Evolutionary conservation across 2,329 filamentous ascomycete species (phyloP).

Genomic region (Tricladium varicosporioides): DNA sequence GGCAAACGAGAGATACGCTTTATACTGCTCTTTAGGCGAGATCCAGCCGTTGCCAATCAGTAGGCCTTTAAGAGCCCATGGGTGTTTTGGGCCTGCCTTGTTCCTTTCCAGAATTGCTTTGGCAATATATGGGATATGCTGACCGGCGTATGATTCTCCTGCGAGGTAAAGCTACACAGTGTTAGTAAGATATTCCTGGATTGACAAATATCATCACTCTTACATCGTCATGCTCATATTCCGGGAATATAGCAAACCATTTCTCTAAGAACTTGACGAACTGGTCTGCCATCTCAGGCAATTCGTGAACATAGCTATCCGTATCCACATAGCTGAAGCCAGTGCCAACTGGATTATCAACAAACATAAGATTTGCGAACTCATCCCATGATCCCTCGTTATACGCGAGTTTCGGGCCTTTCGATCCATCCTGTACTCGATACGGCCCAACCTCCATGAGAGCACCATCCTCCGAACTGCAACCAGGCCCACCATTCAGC

Average conservation of each 20-base stretch:
- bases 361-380: slow-evolving; percentile 94
- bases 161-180: slow-evolving; percentile 77
- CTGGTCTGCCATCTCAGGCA: slow-evolving; percentile 85
- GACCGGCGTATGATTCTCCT: slow-evolving; percentile 94
- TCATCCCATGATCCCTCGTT: slow-evolving; percentile 99
- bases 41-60: slow-evolving; percentile 99
- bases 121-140: slow-evolving; percentile 97
- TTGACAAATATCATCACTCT: slow-evolving; percentile 38
- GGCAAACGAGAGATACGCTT: slow-evolving; percentile 77
- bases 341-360: slow-evolving; percentile 95
- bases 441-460: slow-evolving; percentile 94
- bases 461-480: slow-evolving; percentile 88
- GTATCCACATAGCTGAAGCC: slow-evolving; percentile 96
- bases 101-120: slow-evolving; percentile 87
- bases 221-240: slow-evolving; percentile 90
- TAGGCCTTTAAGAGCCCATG: slow-evolving; percentile 81
- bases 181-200: slow-evolving; percentile 23
- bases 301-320: slow-evolving; percentile 79
- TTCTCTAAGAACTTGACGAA: slow-evolving; percentile 88
- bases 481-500: slow-evolving; percentile 95
- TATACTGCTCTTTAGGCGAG: slow-evolving; percentile 84
- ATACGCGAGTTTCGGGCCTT: slow-evolving; percentile 55
- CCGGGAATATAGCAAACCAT: slow-evolving; percentile 86
- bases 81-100: slow-evolving; percentile 50
- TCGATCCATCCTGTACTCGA: slow-evolving; percentile 70